Conservation (phyloP, 2,329 filamentous ascomycete genomes). For the Colletotrichum cuscutae region DNA sequence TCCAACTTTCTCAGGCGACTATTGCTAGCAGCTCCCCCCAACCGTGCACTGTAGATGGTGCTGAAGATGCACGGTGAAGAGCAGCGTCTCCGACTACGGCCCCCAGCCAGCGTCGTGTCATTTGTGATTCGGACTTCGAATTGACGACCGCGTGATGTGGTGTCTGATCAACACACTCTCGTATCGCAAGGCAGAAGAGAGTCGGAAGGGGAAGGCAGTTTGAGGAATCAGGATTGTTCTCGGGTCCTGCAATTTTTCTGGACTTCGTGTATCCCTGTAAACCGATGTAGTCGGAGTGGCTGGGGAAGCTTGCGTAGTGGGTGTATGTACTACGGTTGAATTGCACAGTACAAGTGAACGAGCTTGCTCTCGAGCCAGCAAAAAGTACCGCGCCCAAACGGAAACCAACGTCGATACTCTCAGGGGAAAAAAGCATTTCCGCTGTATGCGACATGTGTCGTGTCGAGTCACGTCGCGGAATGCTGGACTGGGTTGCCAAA, state of each 20-base stretch:
- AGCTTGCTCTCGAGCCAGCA: not conserved
- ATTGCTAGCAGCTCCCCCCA: constrained; percentile 1
- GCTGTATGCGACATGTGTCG: constrained; percentile 9
- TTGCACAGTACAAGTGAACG: not conserved
- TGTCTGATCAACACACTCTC: not conserved
- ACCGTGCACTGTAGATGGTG: constrained; percentile 1
- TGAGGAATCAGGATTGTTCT: constrained; percentile 10
- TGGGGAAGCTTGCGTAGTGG: constrained; percentile 13
- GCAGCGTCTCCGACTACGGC: not conserved
- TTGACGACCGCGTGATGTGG: constrained; percentile 7
- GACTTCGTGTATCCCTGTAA: constrained; percentile 22
- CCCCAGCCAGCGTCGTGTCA: not conserved
- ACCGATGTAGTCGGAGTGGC: constrained; percentile 16
- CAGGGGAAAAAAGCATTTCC: constrained; percentile 20
- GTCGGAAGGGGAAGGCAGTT: not conserved
- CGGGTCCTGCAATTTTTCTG: constrained; percentile 20
- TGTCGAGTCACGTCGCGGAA: constrained; percentile 21
- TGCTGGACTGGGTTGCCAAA: not conserved
- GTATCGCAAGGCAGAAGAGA: not conserved
- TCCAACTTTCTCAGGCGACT: not conserved
- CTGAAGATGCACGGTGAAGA: not conserved
- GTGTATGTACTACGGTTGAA: constrained; percentile 1
- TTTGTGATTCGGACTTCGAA: not conserved
- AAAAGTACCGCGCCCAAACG: constrained; percentile 1
- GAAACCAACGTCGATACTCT: not conserved